These are phyloP conservation scores for Beauveria sp. DNA, from an alignment of 2,329 filamentous ascomycete species.

Conservation along the genomic window DNA sequence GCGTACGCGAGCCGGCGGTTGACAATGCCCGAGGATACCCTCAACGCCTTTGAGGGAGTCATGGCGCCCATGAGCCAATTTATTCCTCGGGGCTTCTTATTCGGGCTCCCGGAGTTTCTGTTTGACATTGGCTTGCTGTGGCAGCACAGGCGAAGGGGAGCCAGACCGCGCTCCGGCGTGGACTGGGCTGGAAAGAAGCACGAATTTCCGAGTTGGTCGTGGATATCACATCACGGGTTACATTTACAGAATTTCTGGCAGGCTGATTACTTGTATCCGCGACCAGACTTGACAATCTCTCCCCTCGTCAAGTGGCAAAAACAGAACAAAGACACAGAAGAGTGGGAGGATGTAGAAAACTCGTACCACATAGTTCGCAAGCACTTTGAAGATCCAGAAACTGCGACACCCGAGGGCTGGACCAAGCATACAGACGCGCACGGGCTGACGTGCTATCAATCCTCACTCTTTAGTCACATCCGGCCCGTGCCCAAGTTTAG, in stretches of 20 bases:
- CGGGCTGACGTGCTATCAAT: constrained; percentile 8
- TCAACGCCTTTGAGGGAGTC: constrained; percentile 11
- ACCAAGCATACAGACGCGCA: constrained; percentile 3
- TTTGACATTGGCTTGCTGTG: constrained; percentile 9
- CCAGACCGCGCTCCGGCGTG: neutral
- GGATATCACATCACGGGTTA: constrained; percentile 9
- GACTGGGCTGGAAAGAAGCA: neutral
- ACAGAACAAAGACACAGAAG: constrained; percentile 1
- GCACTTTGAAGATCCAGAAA: constrained; percentile 4
- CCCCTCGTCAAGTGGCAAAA: constrained; percentile 9
- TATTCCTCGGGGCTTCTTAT: neutral
- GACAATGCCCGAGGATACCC: constrained; percentile 4
- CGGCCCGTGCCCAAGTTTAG: neutral
- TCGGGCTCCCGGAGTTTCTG: constrained; percentile 6
- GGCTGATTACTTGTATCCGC: constrained; percentile 6
- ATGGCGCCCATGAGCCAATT: constrained; percentile 9
- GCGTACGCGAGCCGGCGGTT: constrained; percentile 3
- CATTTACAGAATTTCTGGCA: constrained; percentile 7
- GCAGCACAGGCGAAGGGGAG: constrained; percentile 8
- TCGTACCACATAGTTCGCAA: constrained; percentile 10
- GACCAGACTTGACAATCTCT: neutral
- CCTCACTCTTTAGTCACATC: neutral
- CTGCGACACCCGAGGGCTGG: constrained; percentile 5
- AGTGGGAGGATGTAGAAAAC: constrained; percentile 9
- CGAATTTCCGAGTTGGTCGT: constrained; percentile 10